Conservation (phyloP, 441 rosid genomes). For the Gossypium lobatum region DNA sequence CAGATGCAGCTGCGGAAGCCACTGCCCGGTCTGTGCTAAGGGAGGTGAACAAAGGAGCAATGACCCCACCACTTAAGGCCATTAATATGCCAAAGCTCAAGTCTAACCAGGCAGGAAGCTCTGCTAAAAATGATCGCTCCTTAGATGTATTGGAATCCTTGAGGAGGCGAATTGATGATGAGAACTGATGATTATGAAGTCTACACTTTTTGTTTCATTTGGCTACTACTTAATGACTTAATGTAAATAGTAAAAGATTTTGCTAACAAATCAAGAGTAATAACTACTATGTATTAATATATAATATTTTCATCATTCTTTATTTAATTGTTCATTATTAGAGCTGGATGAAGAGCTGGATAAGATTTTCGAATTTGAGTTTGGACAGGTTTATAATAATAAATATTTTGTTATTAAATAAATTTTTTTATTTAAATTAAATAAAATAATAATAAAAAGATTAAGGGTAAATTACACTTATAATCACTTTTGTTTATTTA, state of each 20-base stretch:
- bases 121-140: conserved; percentile 38
- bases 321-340: neutral
- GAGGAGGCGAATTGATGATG: conserved; percentile 73
- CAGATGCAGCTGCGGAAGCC: conserved; percentile 61
- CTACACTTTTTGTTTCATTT: neutral
- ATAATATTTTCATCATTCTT: neutral
- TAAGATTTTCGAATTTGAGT: too few relatives aligned
- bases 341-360: too few relatives aligned
- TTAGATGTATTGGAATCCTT: conserved; percentile 65
- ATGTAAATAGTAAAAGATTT: neutral
- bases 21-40: conserved; percentile 62
- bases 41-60: conserved; percentile 59
- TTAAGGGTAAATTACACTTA: too few relatives aligned
- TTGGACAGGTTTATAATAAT: too few relatives aligned
- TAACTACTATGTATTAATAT: neutral
- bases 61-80: conserved; percentile 67
- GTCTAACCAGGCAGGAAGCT: conserved; percentile 31
- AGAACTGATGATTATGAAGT: conserved; percentile 25
- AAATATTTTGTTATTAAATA: too few relatives aligned
- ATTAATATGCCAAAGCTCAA: conserved; percentile 68
- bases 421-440: too few relatives aligned
- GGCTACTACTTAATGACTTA: neutral
- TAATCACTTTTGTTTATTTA: too few relatives aligned
- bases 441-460: too few relatives aligned
- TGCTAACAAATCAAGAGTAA: neutral